phyloP scores from a whole-genome alignment of 208 protist species.

The Leishmania turanica region DNA sequence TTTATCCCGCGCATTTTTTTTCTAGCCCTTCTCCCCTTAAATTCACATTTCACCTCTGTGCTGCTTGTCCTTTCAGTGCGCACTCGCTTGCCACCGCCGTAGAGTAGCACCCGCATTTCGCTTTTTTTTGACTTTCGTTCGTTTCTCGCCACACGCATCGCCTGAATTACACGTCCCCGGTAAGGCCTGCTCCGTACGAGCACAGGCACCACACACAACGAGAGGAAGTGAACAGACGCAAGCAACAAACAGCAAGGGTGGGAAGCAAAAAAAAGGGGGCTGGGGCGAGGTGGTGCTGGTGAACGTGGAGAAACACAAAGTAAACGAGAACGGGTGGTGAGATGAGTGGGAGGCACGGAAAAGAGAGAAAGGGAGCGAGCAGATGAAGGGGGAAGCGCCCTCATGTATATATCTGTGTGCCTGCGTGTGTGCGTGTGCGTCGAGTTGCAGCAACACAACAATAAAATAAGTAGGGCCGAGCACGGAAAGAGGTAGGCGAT shows the following conservation, averaged over 20 bases:
- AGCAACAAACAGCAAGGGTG: neutral
- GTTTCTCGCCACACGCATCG: neutral
- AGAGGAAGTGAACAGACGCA: neutral
- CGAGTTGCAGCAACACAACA: neutral
- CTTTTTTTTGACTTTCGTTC: neutral
- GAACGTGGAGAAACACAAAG: neutral
- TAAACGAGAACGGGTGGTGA: neutral
- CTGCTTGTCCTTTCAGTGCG: too few relatives aligned
- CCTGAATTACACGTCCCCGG: neutral
- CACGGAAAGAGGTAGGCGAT: neutral
- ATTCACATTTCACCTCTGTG: neutral
- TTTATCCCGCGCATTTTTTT: neutral
- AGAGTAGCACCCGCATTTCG: neutral
- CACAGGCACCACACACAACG: neutral
- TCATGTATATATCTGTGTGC: neutral
- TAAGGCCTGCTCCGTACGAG: neutral
- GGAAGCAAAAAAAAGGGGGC: constrained; percentile 4
- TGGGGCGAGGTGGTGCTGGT: neutral
- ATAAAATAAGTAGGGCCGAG: neutral
- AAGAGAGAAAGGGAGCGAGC: neutral
- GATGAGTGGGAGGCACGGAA: neutral
- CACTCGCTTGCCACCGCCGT: neutral
- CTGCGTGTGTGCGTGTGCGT: neutral
- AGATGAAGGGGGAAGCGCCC: neutral
- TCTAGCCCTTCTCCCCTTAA: neutral